Evolutionary conservation across 129 eudicot genomes (phyloP).

Genomic region (Flaveria bidentis): DNA sequence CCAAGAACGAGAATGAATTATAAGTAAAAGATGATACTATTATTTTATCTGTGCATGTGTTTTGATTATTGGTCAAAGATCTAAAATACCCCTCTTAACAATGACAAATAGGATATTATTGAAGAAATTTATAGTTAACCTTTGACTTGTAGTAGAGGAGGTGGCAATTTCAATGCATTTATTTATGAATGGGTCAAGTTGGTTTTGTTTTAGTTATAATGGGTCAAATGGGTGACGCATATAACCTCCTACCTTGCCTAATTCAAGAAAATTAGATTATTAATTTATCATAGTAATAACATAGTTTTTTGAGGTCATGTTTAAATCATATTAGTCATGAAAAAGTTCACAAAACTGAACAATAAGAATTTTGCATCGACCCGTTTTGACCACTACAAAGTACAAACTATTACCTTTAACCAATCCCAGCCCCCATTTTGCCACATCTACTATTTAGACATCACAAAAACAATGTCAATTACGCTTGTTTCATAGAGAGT

Average conservation of each 20-base stretch:
- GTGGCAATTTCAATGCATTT: neutral
- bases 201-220: constrained; percentile 1
- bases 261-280: neutral
- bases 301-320: neutral
- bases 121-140: neutral
- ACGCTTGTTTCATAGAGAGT: neutral
- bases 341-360: neutral
- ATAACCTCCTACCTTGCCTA: neutral
- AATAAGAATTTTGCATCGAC: neutral
- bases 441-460: neutral
- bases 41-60: neutral
- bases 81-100: constrained; percentile 9
- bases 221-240: neutral
- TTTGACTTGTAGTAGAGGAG: neutral
- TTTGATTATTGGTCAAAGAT: constrained; percentile 5
- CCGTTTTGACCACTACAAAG: neutral
- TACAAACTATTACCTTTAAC: neutral
- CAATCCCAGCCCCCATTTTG: neutral
- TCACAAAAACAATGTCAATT: neutral
- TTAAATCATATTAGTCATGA: neutral
- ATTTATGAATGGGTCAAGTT: neutral
- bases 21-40: neutral
- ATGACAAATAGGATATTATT: constrained; percentile 10
- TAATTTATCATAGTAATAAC: neutral
- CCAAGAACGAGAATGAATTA: constrained; percentile 11